Conservation (phyloP, 2,329 filamentous ascomycete species). For the Beauveria rudraprayagi region DNA sequence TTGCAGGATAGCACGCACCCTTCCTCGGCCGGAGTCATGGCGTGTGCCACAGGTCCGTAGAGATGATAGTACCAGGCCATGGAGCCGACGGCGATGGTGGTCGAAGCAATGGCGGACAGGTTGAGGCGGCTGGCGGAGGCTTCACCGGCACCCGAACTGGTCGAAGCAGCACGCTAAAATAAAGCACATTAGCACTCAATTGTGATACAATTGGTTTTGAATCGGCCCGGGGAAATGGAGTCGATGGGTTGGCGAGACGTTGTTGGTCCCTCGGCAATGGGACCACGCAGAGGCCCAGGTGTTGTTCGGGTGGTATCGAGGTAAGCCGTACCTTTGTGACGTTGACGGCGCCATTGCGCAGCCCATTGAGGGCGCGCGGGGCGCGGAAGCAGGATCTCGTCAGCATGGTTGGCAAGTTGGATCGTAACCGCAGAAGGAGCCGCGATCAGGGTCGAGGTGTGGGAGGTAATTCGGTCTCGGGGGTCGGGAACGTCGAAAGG, state of each 20-base stretch:
- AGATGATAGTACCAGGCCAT: slow-evolving; percentile 97
- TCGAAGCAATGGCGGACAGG: slow-evolving; percentile 78
- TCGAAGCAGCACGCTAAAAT: slow-evolving; percentile 57
- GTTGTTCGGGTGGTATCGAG: slow-evolving; percentile 13
- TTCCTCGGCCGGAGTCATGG: slow-evolving; percentile 91
- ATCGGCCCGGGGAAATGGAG: slow-evolving; percentile 13
- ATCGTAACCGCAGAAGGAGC: slow-evolving; percentile 29
- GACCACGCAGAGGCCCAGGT: slow-evolving; percentile 18
- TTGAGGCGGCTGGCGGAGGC: slow-evolving; percentile 72
- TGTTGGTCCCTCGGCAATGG: slow-evolving; percentile 28
- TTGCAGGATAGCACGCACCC: slow-evolving; percentile 62
- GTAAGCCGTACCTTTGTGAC: slow-evolving; percentile 59
- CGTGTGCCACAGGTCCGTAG: slow-evolving; percentile 80
- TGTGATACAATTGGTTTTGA: slow-evolving; percentile 13
- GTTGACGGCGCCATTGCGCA: slow-evolving; percentile 64
- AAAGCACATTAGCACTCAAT: slow-evolving; percentile 29
- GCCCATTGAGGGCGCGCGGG: slow-evolving; percentile 74
- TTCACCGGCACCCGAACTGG: slow-evolving; percentile 65
- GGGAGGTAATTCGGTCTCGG: slow-evolving; percentile 27
- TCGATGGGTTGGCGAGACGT: slow-evolving; percentile 23
- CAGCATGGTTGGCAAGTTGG: slow-evolving; percentile 66
- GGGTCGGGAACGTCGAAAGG: slow-evolving; percentile 29
- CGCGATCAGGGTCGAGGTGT: slow-evolving; percentile 29
- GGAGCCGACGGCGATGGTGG: slow-evolving; percentile 77
- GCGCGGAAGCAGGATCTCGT: slow-evolving; percentile 85